These are phyloP conservation scores for Rhytidhysteron rufulum DNA, from an alignment of 2,329 filamentous ascomycete genomes.

Conservation along the genomic window DNA sequence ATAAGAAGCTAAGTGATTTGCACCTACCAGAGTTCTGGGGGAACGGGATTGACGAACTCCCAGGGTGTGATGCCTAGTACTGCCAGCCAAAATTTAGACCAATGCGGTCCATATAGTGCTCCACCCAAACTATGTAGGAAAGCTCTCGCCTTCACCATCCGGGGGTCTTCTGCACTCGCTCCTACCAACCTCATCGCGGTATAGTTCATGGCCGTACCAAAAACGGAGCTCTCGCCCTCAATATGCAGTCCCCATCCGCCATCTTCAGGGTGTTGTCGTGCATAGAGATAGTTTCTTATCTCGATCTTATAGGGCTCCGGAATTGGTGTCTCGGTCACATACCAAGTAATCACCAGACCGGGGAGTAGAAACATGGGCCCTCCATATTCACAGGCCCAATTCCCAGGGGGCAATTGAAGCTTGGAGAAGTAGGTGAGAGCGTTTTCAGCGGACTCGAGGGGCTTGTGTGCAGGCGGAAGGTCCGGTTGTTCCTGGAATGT, in stretches of 20 bases:
- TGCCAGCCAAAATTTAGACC: conserved; percentile 95
- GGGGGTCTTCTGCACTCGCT: conserved; percentile 74
- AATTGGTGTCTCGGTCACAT: conserved; percentile 84
- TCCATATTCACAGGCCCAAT: conserved; percentile 97
- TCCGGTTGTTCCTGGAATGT: conserved; percentile 64
- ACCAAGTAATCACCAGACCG: conserved; percentile 79
- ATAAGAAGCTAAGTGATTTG: conserved; percentile 4
- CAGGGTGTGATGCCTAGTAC: conserved; percentile 78
- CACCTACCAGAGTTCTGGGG: conserved; percentile 81
- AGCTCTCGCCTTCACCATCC: conserved; percentile 79
- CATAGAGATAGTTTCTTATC: conserved; percentile 88
- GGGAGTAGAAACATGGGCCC: conserved; percentile 95
- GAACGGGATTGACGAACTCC: conserved; percentile 92
- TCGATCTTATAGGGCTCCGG: conserved; percentile 75
- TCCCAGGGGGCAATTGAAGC: conserved; percentile 80
- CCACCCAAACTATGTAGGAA: conserved; percentile 83
- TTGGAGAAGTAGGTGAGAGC: conserved; percentile 84
- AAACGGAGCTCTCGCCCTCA: conserved; percentile 86
- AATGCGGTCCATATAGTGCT: conserved; percentile 79
- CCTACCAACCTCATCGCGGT: conserved; percentile 75
- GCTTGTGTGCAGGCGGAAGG: conserved; percentile 65
- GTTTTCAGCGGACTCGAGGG: conserved; percentile 76
- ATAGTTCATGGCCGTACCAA: conserved; percentile 89
- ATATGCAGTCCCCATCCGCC: conserved; percentile 98
- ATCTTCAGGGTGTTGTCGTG: conserved; percentile 77